Conservation (phyloP, 2,329 filamentous ascomycete genomes). For the Trichoderma cornu-damae region DNA sequence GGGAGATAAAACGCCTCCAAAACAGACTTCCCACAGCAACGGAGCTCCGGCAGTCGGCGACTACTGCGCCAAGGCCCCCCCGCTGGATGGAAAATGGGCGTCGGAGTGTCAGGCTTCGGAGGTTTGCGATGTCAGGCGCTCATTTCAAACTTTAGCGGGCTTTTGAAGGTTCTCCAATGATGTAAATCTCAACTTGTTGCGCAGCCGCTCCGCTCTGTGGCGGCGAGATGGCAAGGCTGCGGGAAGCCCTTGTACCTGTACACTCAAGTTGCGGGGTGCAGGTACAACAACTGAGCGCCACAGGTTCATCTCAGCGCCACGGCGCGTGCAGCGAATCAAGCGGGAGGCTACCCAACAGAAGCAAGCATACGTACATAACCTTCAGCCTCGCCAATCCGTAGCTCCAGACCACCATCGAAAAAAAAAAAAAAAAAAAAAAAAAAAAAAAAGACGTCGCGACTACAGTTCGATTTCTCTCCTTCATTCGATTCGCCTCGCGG, state of each 20-base stretch:
- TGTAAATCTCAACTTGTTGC: not conserved
- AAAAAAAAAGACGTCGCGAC: not conserved
- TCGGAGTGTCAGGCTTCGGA: not conserved
- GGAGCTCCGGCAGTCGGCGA: slow-evolving; percentile 17
- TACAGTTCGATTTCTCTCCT: not conserved
- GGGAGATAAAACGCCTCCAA: not conserved
- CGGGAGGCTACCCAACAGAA: no score
- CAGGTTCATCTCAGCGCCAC: not conserved
- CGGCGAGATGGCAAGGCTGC: not conserved
- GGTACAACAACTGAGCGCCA: not conserved
- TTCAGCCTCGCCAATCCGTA: slow-evolving; percentile 14
- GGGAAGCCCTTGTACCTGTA: not conserved
- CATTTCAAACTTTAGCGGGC: not conserved
- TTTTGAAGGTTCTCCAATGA: not conserved
- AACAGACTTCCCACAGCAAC: not conserved
- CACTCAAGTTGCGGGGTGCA: not conserved
- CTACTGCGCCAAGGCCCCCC: slow-evolving; percentile 5
- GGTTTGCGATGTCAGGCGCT: not conserved
- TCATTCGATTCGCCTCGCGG: not conserved
- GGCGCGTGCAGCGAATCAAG: not conserved
- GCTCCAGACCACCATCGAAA: not conserved
- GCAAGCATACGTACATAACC: no score
- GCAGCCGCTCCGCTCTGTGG: not conserved
- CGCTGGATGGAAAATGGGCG: not conserved
- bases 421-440: not conserved